Conservation (phyloP, 257 asterid species). For the Solanum habrochaites region DNA sequence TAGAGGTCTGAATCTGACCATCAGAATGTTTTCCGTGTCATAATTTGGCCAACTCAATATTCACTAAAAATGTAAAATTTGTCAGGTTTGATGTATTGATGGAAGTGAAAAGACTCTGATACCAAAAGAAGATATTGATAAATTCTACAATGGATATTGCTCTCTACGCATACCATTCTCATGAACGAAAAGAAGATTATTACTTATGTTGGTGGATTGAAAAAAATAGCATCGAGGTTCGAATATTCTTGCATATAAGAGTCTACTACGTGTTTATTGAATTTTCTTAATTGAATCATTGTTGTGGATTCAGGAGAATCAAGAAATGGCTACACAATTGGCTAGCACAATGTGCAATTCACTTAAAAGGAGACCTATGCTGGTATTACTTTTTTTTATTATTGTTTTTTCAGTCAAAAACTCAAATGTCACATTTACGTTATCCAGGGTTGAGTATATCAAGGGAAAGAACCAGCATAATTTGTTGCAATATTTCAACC, state of each 20-base stretch:
- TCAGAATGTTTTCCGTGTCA: background rate
- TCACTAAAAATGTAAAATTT: background rate
- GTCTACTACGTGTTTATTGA: background rate
- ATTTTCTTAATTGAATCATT: background rate
- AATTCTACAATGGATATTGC: slow-evolving; percentile 92
- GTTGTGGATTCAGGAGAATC: slow-evolving; percentile 62
- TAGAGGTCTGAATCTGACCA: slow-evolving; percentile 58
- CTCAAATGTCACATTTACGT: background rate
- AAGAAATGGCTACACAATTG: slow-evolving; percentile 41
- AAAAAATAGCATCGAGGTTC: slow-evolving; percentile 89
- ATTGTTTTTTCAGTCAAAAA: background rate
- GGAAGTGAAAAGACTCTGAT: slow-evolving; percentile 77
- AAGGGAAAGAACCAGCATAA: slow-evolving; percentile 97
- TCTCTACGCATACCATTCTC: slow-evolving; percentile 75
- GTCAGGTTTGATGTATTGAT: slow-evolving; percentile 82
- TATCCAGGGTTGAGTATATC: slow-evolving; percentile 66
- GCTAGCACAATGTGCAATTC: slow-evolving; percentile 70
- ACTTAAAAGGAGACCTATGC: slow-evolving; percentile 81
- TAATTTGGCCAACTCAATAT: background rate
- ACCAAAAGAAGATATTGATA: slow-evolving; percentile 69
- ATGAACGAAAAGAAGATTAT: slow-evolving; percentile 83
- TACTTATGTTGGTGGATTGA: slow-evolving; percentile 92
- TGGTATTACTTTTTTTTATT: slow-evolving; percentile 30
- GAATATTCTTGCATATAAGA: background rate
- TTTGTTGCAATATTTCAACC: slow-evolving; percentile 87